Evolutionary conservation across 2,329 filamentous ascomycete species (phyloP).

Genomic region (Nectriaceae sp.): DNA sequence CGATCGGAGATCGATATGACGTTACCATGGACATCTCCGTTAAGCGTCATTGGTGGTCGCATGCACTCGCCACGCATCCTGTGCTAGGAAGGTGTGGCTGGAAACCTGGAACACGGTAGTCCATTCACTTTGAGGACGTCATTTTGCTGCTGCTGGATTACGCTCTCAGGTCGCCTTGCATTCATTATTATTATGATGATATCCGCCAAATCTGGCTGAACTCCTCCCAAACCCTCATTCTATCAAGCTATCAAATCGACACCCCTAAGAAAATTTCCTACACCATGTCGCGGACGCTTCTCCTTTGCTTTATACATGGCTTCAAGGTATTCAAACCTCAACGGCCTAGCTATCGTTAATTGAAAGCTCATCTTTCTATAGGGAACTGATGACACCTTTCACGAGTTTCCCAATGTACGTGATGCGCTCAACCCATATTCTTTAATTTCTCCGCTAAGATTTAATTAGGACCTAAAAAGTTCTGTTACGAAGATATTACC

Average conservation of each 20-base stretch:
- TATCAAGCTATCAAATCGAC: background rate
- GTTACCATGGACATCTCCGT: no score
- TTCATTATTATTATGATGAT: background rate
- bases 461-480: slow-evolving; percentile 54
- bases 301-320: slow-evolving; percentile 75
- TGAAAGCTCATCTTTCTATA: slow-evolving; percentile 30
- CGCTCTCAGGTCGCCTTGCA: background rate
- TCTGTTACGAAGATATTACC: slow-evolving; percentile 60
- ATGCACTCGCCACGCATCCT: slow-evolving; percentile 23
- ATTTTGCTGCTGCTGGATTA: slow-evolving; percentile 7
- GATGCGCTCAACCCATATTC: background rate
- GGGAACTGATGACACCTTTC: slow-evolving; percentile 71
- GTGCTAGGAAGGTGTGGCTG: slow-evolving; percentile 17
- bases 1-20: no score
- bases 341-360: background rate
- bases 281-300: slow-evolving; percentile 54
- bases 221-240: background rate
- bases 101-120: slow-evolving; percentile 24
- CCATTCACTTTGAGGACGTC: slow-evolving; percentile 19
- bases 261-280: background rate
- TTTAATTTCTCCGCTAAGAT: background rate
- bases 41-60: no score
- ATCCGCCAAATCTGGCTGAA: background rate
- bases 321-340: slow-evolving; percentile 58
- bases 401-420: slow-evolving; percentile 59